phyloP scores from a whole-genome alignment of 306 rosid genomes.

The Quercus dentata region DNA sequence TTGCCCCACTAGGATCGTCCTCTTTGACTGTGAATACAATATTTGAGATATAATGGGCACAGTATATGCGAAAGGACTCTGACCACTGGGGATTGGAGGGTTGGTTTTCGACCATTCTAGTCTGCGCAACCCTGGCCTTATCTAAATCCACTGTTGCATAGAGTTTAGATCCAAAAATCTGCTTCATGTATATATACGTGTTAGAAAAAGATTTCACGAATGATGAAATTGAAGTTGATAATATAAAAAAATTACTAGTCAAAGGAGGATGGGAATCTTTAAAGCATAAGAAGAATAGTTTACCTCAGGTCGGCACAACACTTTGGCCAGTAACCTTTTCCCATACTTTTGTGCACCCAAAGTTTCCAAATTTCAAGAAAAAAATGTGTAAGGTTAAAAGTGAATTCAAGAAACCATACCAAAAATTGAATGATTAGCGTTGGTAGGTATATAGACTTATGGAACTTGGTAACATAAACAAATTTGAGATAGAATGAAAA shows the following conservation, averaged over 20 bases:
- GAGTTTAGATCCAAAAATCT: conserved; percentile 64
- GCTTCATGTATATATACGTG: conserved; percentile 3
- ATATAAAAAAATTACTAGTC: not conserved
- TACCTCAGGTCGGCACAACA: conserved; percentile 72
- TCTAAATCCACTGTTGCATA: conserved; percentile 87
- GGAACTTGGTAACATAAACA: not conserved
- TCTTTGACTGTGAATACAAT: conserved; percentile 72
- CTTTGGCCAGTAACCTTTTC: conserved; percentile 44
- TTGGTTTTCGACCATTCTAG: conserved; percentile 38
- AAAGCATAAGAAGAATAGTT: not conserved
- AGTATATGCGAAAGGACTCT: conserved; percentile 53
- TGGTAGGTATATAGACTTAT: not conserved
- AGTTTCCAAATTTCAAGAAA: not conserved
- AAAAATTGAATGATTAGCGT: not conserved
- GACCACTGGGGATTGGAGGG: conserved; percentile 51
- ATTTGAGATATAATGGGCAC: conserved; percentile 62
- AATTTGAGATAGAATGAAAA: not conserved
- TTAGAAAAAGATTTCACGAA: not conserved
- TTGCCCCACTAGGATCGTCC: conserved; percentile 61
- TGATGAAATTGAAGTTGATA: not conserved
- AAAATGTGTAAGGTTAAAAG: not conserved
- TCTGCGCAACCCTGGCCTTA: conserved; percentile 56
- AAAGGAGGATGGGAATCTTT: not conserved
- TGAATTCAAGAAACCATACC: not conserved
- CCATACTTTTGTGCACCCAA: conserved; percentile 28